Evolutionary conservation across 768 basidiomycete species (phyloP), one percentile per base, ranked within the genome.

Genomic region (Trametopsis cervina): DNA sequence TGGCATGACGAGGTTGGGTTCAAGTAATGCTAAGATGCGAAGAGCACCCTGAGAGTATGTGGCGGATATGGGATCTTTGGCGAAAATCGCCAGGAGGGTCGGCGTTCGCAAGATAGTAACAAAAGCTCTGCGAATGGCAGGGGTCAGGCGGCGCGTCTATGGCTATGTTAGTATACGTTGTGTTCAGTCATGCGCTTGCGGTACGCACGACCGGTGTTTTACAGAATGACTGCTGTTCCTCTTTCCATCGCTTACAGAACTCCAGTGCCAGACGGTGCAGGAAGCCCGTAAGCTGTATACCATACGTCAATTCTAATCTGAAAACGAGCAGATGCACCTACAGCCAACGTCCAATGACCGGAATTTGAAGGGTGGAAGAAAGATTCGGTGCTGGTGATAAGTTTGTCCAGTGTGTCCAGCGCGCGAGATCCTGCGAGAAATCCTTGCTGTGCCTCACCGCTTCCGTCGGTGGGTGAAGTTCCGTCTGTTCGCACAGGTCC

Each of bases 341-440:
- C 81, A 50, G 69, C 61, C 46, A 76, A 61, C 3, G 89, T 85
- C 89, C 92, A 96, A 24, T 75, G 69, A 3, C 94, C 94, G 24
- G 83, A 82, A 61, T 96, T 96, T 3, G 89, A 89, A 1, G 95
- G 95, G 63, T 98, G 95, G 68, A 97, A 98, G 71, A 87, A 95
- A 0, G 85, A 82, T 60, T 98, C 95, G 4, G 87, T 89, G 57
- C 89, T 93, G 12, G 89, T 94, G 52, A 98, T 80, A 36, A 98
- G 68, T 55, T 83, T 83, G 56, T 89, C 88, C 22, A 98, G 70
- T 12, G 89, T 83, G 57, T 95, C 90, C 50, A 98, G 72, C 17
- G 93, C 89, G 60, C 78, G 86, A 2, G 87, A 92, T 13, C 95
- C 95, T 0, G 81, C 92, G 23, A 89, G 66, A 60, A 75, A 89